Percentiles rank a stretch among this genome's conserved stretches.
Evolutionary conservation across 257 asterid genomes (phyloP).

Genomic region (Plectranthus barbatus): DNA sequence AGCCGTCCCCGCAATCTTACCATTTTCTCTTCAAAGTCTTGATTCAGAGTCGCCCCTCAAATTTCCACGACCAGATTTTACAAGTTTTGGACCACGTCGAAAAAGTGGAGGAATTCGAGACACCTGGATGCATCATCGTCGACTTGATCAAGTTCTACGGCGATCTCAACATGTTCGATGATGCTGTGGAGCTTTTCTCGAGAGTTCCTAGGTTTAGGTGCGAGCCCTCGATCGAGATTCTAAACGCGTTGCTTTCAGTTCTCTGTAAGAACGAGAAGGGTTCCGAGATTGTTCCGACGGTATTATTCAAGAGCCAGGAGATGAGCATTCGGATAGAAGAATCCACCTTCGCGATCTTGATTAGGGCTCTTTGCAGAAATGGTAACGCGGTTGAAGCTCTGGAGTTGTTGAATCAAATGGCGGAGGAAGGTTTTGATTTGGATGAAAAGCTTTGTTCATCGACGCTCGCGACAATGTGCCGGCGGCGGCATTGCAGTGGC

Average conservation of each 20-base stretch:
- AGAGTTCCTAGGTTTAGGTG: slow-evolving; percentile 53
- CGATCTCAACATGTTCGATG: slow-evolving; percentile 22
- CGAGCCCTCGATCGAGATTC: slow-evolving; percentile 35
- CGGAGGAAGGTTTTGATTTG: slow-evolving; percentile 36
- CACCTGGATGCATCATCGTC: slow-evolving; percentile 45
- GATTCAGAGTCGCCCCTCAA: slow-evolving; percentile 21
- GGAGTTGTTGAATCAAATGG: slow-evolving; percentile 42
- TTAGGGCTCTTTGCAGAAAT: slow-evolving; percentile 52
- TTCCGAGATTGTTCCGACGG: slow-evolving; percentile 35
- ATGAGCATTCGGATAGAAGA: slow-evolving; percentile 55
- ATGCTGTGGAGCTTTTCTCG: slow-evolving; percentile 53
- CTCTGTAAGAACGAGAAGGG: slow-evolving; percentile 38
- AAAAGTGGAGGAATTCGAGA: slow-evolving; percentile 35
- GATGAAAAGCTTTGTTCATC: slow-evolving; percentile 45
- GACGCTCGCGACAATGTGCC: slow-evolving; percentile 42
- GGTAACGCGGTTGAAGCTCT: slow-evolving; percentile 38
- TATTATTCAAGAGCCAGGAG: slow-evolving; percentile 33
- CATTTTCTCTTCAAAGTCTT: slow-evolving; percentile 40
- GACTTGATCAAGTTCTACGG: slow-evolving; percentile 64
- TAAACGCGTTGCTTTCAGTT: slow-evolving; percentile 47
- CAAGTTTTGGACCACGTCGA: slow-evolving; percentile 43
- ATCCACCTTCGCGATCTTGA: slow-evolving; percentile 46
- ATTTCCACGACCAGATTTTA: slow-evolving; percentile 32
- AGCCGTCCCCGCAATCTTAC: slow-evolving; percentile 55
- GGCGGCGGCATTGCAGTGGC: slow-evolving; percentile 11